These are phyloP conservation scores for Calocybe cyanea DNA, from an alignment of 768 basidiomycete genomes.

Conservation along the genomic window DNA sequence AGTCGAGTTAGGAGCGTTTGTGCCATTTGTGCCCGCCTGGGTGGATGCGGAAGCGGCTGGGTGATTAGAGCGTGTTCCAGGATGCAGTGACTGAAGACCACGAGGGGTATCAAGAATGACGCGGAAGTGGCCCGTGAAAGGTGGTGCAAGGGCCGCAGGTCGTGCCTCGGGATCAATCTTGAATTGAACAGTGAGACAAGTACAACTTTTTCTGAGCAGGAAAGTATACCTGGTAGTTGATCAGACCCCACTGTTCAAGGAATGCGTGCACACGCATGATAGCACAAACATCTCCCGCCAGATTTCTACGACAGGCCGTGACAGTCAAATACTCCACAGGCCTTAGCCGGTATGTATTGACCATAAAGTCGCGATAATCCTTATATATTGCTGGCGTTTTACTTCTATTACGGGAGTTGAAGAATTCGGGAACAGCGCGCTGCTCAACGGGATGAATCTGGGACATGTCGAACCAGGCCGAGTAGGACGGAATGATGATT, in stretches of 20 bases:
- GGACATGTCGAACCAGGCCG: slow-evolving; percentile 97
- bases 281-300: slow-evolving; percentile 97
- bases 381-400: slow-evolving; percentile 98
- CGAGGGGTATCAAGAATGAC: slow-evolving; percentile 96
- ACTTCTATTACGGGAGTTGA: slow-evolving; percentile 89
- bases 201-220: not conserved
- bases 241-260: slow-evolving; percentile 96
- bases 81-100: slow-evolving; percentile 90
- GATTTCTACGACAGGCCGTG: slow-evolving; percentile 91
- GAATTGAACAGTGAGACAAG: not conserved
- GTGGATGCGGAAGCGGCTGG: slow-evolving; percentile 28
- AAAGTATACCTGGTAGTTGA: slow-evolving; percentile 89
- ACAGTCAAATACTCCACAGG: slow-evolving; percentile 96
- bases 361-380: slow-evolving; percentile 99
- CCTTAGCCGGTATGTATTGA: slow-evolving; percentile 94
- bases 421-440: slow-evolving; percentile 94
- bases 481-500: slow-evolving; percentile 94
- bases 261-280: slow-evolving; percentile 99
- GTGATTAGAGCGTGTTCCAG: slow-evolving; percentile 61
- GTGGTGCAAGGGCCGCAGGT: slow-evolving; percentile 90
- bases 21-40: slow-evolving; percentile 21
- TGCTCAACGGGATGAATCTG: slow-evolving; percentile 91
- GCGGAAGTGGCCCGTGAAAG: slow-evolving; percentile 98
- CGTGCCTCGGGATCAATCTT: slow-evolving; percentile 94
- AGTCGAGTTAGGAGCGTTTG: slow-evolving; percentile 33